phyloP scores from a whole-genome alignment of 2,329 filamentous ascomycete genomes.

The Fusarium verrucosum region DNA sequence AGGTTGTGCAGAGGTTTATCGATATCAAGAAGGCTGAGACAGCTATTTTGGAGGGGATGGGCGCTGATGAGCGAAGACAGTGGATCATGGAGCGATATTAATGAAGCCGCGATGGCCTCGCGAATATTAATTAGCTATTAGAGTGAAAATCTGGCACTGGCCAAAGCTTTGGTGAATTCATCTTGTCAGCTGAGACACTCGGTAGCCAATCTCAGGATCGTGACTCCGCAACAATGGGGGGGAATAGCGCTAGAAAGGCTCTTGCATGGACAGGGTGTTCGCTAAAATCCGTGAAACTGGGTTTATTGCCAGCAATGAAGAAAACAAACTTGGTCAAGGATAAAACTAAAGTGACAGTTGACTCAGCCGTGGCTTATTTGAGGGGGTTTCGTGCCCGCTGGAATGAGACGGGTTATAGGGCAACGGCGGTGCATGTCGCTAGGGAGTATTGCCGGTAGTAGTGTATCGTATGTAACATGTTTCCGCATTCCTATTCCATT shows the following conservation, averaged over 20 bases:
- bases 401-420: slow-evolving; percentile 17
- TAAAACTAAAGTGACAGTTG: slow-evolving; percentile 11
- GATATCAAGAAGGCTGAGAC: slow-evolving; percentile 68
- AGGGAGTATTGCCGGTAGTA: no score
- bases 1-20: slow-evolving; percentile 65
- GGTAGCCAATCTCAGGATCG: not conserved
- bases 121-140: not conserved
- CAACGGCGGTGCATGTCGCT: slow-evolving; percentile 1
- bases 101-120: slow-evolving; percentile 10
- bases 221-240: not conserved
- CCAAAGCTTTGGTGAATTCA: not conserved
- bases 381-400: slow-evolving; percentile 1
- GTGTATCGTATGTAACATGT: not conserved
- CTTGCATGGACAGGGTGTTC: slow-evolving; percentile 17
- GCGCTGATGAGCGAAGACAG: slow-evolving; percentile 55
- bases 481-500: slow-evolving; percentile 15
- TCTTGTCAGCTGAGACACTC: slow-evolving; percentile 12
- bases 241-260: not conserved
- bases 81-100: slow-evolving; percentile 75
- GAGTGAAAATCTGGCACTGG: not conserved
- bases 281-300: slow-evolving; percentile 10
- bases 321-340: slow-evolving; percentile 1
- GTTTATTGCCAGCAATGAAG: not conserved
- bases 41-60: slow-evolving; percentile 55
- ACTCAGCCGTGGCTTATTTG: not conserved